These are phyloP conservation scores for Pythium periplocum DNA, from an alignment of 352 stramenopile species.

Conservation along the genomic window DNA sequence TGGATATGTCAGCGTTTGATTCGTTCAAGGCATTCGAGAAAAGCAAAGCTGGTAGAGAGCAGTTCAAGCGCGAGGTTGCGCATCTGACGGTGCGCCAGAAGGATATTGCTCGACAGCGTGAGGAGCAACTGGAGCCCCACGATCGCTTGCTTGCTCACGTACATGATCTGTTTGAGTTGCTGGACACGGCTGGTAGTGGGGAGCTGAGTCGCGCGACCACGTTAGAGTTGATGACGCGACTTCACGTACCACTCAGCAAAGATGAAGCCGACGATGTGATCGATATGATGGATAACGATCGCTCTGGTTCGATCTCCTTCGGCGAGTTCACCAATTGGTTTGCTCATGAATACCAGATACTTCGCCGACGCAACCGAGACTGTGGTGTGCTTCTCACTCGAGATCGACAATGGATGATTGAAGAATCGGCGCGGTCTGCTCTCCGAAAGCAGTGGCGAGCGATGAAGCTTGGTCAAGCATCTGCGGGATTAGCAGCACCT, in stretches of 20 bases:
- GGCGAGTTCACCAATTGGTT: constrained; percentile 68
- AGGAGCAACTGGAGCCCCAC: constrained; percentile 24
- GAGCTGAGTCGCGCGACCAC: constrained; percentile 46
- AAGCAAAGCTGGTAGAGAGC: constrained; percentile 40
- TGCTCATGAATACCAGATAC: constrained; percentile 41
- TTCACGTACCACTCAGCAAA: constrained; percentile 51
- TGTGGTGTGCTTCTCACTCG: constrained; percentile 46
- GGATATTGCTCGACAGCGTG: constrained; percentile 34
- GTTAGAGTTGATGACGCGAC: constrained; percentile 37
- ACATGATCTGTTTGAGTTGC: constrained; percentile 63
- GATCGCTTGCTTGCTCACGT: constrained; percentile 49
- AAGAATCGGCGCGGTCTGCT: constrained; percentile 42
- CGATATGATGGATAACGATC: constrained; percentile 78
- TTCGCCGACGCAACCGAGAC: constrained; percentile 43
- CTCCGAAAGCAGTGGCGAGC: constrained; percentile 50
- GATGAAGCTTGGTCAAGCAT: constrained; percentile 8
- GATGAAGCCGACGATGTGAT: constrained; percentile 62
- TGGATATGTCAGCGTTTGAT: constrained; percentile 51
- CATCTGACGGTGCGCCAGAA: constrained; percentile 30
- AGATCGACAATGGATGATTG: constrained; percentile 62
- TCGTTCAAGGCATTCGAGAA: constrained; percentile 48
- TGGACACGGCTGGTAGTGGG: constrained; percentile 42
- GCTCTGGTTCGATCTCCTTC: constrained; percentile 58
- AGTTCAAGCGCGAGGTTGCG: constrained; percentile 45
- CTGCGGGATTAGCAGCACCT: too few species aligned